Evolutionary conservation across 2,329 filamentous ascomycete species (phyloP), one percentile per base, ranked within the genome.

Genomic region (Ascochyta fabae): DNA sequence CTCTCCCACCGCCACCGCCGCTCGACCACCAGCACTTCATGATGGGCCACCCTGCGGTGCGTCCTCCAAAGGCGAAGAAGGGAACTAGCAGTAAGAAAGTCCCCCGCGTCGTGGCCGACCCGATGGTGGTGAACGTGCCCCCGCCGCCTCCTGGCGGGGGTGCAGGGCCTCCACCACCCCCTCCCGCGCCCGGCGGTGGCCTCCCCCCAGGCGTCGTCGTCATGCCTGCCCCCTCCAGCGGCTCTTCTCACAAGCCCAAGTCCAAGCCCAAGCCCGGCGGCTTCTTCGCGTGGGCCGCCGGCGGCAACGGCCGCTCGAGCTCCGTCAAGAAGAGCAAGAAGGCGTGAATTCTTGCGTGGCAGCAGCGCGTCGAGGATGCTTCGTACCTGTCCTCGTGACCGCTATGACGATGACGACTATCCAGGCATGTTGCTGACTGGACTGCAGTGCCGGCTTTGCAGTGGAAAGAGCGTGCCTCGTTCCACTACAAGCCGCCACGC

Each of bases 1-100:
- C 24, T 6, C 46, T 41, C 10, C 52, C 58, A 29, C 57, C 60
- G 1, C 60, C 59, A 8, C 61, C 59, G 13, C 61, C 61, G 9
- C 46, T 51, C 2, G 64, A 52, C 24, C 61, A 24, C 54, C 56
- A 23, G 10, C 47, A 52, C 1, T 52, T 52, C 41, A 19, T 52
- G 41, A 5, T 15, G 12, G 6, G 2, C 4, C 29, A 47, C n/a
- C 7, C 33, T 39, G 40, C 38, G 13, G 29, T 33, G 19, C 35
- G 26, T 22, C 22, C 23, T 10, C 34, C 48, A 27, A 15, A 36
- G 12, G 6, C 12, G 45, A 65, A 65, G 43, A 45, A 48, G 23
- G 15, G n/a, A 16, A 31, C 23, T 1, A 15, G 44, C 24, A 39
- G 42, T 24, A 56, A 43, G 35, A 56, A 56, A 35, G 24, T 34